phyloP scores from a whole-genome alignment of 768 basidiomycete genomes.

The Lactarius sp. region DNA sequence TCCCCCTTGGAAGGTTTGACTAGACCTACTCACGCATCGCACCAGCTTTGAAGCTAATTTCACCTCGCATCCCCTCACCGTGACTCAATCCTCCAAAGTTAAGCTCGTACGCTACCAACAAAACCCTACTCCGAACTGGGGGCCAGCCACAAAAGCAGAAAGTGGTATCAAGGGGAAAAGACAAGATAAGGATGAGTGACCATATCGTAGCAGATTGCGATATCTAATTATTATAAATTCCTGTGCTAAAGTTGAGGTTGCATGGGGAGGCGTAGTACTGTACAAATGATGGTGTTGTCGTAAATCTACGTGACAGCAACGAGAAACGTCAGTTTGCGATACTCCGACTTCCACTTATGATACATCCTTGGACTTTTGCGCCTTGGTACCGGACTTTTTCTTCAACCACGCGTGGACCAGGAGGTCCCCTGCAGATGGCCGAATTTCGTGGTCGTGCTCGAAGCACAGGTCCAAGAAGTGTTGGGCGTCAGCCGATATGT shows the following conservation, averaged over 20 bases:
- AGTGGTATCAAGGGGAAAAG: slow-evolving; percentile 43
- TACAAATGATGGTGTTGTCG: neutral
- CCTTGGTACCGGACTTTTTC: slow-evolving; percentile 15
- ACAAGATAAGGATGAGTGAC: slow-evolving; percentile 28
- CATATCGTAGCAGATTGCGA: slow-evolving; percentile 24
- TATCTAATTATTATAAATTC: slow-evolving; percentile 19
- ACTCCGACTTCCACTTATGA: neutral
- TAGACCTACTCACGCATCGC: neutral
- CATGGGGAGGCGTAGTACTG: slow-evolving; percentile 7
- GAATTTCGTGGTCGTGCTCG: slow-evolving; percentile 72
- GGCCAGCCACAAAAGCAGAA: slow-evolving; percentile 67
- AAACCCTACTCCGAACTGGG: slow-evolving; percentile 92
- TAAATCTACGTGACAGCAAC: no score
- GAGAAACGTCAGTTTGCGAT: neutral
- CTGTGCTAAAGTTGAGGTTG: neutral
- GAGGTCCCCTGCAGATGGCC: slow-evolving; percentile 75
- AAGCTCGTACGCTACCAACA: slow-evolving; percentile 86
- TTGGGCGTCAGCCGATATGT: slow-evolving; percentile 85
- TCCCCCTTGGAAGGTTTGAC: neutral
- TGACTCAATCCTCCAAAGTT: slow-evolving; percentile 54
- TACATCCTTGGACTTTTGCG: slow-evolving; percentile 9
- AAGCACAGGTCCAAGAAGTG: slow-evolving; percentile 86
- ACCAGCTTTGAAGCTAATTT: slow-evolving; percentile 67
- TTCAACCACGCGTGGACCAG: slow-evolving; percentile 71
- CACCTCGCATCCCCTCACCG: slow-evolving; percentile 60